phyloP scores from a whole-genome alignment of 176 grass and related monocot species.

The Rhynchospora tenuis region DNA sequence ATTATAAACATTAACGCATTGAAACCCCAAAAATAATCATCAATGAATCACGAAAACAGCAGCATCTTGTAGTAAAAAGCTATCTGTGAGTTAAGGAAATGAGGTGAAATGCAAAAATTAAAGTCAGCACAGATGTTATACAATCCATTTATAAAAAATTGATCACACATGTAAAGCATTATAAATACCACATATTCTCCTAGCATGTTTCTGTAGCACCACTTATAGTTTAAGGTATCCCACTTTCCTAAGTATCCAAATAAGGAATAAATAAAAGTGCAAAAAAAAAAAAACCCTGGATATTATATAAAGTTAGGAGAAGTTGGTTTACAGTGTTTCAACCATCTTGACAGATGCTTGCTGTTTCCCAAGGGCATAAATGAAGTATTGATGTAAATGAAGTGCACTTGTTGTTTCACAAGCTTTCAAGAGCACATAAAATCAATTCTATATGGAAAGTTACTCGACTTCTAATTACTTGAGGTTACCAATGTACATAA shows the following conservation, averaged over 20 bases:
- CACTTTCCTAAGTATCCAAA: neutral
- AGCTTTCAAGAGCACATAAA: slow-evolving; percentile 10
- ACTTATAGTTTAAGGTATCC: neutral
- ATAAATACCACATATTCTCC: neutral
- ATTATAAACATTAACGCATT: slow-evolving; percentile 6
- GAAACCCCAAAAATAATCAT: neutral
- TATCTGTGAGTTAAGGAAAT: slow-evolving; percentile 8
- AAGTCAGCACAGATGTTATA: neutral
- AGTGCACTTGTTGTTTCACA: neutral
- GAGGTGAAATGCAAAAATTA: neutral
- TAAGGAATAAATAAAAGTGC: neutral
- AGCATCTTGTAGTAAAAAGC: slow-evolving; percentile 1
- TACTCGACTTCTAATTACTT: slow-evolving; percentile 10
- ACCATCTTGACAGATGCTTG: neutral
- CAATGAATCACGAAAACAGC: neutral
- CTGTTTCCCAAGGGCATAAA: slow-evolving; percentile 14
- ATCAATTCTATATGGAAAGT: neutral
- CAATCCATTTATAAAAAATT: neutral
- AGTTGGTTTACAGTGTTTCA: neutral
- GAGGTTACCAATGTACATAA: neutral
- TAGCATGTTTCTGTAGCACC: neutral
- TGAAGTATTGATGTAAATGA: neutral
- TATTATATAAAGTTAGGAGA: neutral
- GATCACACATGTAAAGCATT: too few relatives aligned
- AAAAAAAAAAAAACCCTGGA: neutral